Evolutionary conservation across 495 filamentous ascomycete genomes (phyloP), one percentile per base, ranked within the genome.

Genomic region (Gamarada debralockiae): DNA sequence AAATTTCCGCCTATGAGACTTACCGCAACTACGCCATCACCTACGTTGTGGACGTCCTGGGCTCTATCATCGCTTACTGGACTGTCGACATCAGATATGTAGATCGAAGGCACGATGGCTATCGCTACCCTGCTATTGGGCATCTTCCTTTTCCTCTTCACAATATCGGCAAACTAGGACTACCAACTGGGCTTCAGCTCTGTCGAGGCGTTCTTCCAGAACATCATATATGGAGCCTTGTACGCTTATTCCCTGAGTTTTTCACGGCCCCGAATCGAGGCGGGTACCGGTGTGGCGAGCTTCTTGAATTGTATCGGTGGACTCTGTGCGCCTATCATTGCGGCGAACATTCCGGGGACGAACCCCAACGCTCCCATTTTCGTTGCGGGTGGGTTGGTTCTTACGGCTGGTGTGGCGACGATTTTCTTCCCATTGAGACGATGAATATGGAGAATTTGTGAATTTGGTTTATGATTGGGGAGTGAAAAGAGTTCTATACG

Each of bases 161-260:
- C 74, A 18, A 45, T 56, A 3, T 48, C 52, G 14, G 38, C 48
- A 13, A 29, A 48, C 0, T 81, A 78, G 0, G 67, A 74, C 47
- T 67, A 74, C 0, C 74, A 89, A 39, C 73, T 95, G 0, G 80
- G 77, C 53, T 93, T 87, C 74, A 86, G 85, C 49, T 90, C 85
- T 57, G 79, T 86, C 12, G 88, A 85, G 63, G 84, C 80, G 20
- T 86, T 93, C 70, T 77, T 81, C 57, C 80, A 80, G 56, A 90
- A 87, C 52, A 80, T 90, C 57, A 89, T 92, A 83, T 92, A 92
- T 61, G 88, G 87, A n/a, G 87, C 92, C 18, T 72, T 95, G 3
- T 95, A 92, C 58, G 82, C 85, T 0, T 95, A 90, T 58, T 92
- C 89, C 88, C 89, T 3, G 89, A 92, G 67, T 82, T 92, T 29